Evolutionary conservation across 345 rosid species (phyloP).

Genomic region (Carallia pectinifolia): DNA sequence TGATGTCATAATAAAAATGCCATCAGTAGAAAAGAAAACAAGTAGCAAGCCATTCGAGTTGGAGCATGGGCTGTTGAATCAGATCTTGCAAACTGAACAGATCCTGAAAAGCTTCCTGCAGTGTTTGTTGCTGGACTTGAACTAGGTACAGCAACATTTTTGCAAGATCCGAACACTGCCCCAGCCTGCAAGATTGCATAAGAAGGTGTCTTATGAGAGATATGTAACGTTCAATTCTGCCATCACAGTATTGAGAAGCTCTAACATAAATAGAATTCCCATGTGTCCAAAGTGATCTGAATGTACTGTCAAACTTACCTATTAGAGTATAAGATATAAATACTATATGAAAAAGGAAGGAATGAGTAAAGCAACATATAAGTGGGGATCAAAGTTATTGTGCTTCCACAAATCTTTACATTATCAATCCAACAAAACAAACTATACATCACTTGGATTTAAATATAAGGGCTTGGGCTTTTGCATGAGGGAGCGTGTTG

Average conservation of each 20-base stretch:
- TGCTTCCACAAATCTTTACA: too few species aligned
- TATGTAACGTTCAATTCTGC: background rate
- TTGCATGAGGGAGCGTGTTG: too few species aligned
- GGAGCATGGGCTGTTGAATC: conserved; percentile 38
- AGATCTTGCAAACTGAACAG: conserved; percentile 72
- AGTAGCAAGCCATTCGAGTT: conserved; percentile 29
- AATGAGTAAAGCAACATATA: too few species aligned
- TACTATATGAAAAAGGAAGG: too few species aligned
- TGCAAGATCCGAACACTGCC: conserved; percentile 85
- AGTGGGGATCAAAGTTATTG: too few species aligned
- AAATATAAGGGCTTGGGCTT: too few species aligned
- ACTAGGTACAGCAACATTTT: conserved; percentile 51
- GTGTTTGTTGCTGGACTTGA: conserved; percentile 49
- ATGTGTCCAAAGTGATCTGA: background rate
- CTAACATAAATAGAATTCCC: background rate
- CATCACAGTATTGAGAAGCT: background rate
- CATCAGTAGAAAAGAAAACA: conserved; percentile 40
- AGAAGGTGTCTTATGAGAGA: conserved; percentile 12
- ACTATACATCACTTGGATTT: too few species aligned
- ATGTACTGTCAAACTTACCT: too few species aligned
- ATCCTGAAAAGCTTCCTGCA: conserved; percentile 79
- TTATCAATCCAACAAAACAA: too few species aligned
- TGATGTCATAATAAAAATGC: conserved; percentile 36
- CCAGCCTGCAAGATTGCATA: conserved; percentile 57
- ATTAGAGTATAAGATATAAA: too few species aligned